Evolutionary conservation across 1,139 yeast genomes (phyloP).

Genomic region (Scheffersomyces quercinus): DNA sequence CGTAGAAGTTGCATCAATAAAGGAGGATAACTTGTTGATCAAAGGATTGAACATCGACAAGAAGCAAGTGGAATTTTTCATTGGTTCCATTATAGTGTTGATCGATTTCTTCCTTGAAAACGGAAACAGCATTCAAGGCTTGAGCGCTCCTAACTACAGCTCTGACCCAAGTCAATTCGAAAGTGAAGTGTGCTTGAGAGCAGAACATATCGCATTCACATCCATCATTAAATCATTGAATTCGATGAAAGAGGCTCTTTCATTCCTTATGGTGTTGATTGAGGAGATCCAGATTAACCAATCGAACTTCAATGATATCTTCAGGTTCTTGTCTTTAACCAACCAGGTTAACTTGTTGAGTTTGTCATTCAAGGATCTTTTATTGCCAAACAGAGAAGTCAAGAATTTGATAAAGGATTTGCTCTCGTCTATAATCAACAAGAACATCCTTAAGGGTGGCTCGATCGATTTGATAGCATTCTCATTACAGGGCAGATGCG

Average conservation of each 20-base stretch:
- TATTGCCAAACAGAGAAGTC: constrained; percentile 63
- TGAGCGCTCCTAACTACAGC: constrained; percentile 50
- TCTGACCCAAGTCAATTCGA: constrained; percentile 50
- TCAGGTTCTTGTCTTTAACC: constrained; percentile 65
- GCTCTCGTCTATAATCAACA: constrained; percentile 83
- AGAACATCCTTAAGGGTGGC: constrained; percentile 87
- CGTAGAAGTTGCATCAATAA: constrained; percentile 43
- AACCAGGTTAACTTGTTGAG: constrained; percentile 68
- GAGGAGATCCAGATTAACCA: constrained; percentile 65
- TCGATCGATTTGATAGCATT: constrained; percentile 89
- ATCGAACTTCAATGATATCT: constrained; percentile 56
- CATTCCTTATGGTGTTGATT: constrained; percentile 77
- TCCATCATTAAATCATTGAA: constrained; percentile 74
- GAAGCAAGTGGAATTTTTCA: constrained; percentile 59
- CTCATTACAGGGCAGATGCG: constrained; percentile 89
- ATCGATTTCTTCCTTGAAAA: constrained; percentile 57
- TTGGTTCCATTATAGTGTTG: constrained; percentile 66
- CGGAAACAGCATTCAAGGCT: constrained; percentile 65
- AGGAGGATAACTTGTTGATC: constrained; percentile 46
- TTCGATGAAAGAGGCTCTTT: constrained; percentile 85
- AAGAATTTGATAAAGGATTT: constrained; percentile 81
- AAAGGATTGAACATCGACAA: constrained; percentile 52
- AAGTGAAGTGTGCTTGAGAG: constrained; percentile 76
- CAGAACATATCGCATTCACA: constrained; percentile 87
- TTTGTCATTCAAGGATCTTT: constrained; percentile 71